These are phyloP conservation scores for Saturnispora silvae DNA, from an alignment of 805 yeast genomes.

Conservation along the genomic window DNA sequence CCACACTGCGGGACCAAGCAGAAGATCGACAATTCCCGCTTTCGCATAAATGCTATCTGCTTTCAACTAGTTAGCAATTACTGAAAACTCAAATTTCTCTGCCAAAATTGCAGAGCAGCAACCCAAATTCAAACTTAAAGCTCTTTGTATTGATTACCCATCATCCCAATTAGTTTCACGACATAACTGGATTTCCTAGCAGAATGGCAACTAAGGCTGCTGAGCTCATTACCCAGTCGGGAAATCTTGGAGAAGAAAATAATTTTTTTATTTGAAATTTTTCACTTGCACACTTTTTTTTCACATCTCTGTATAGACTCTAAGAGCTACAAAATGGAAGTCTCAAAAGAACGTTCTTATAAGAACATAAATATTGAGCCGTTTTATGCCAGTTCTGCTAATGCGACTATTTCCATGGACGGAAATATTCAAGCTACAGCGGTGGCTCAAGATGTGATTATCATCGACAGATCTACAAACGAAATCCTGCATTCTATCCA, in stretches of 20 bases:
- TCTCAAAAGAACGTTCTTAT: conserved; percentile 22
- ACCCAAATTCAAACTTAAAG: too few species aligned
- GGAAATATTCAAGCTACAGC: conserved; percentile 69
- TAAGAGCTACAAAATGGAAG: conserved; percentile 7
- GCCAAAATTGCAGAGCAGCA: too few species aligned
- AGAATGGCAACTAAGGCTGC: too few species aligned
- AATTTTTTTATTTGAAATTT: conserved; percentile 2
- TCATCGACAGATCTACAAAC: conserved; percentile 55
- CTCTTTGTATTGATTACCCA: too few species aligned
- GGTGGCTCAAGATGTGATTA: conserved; percentile 61
- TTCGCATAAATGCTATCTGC: too few species aligned
- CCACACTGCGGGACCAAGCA: too few species aligned
- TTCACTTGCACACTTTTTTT: conserved; percentile 5
- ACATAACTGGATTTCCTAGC: too few species aligned
- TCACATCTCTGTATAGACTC: not conserved
- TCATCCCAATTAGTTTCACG: too few species aligned
- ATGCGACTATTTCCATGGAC: conserved; percentile 56
- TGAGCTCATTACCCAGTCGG: conserved; percentile 1
- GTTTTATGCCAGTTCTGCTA: conserved; percentile 76
- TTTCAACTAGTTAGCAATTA: too few species aligned
- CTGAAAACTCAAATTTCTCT: too few species aligned
- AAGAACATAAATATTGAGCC: conserved; percentile 53
- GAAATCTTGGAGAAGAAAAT: conserved; percentile 5
- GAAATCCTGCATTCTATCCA: conserved; percentile 49
- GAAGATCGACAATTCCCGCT: too few species aligned